Conservation (phyloP, 2,329 filamentous ascomycete species). For the Fusarium sp. region DNA sequence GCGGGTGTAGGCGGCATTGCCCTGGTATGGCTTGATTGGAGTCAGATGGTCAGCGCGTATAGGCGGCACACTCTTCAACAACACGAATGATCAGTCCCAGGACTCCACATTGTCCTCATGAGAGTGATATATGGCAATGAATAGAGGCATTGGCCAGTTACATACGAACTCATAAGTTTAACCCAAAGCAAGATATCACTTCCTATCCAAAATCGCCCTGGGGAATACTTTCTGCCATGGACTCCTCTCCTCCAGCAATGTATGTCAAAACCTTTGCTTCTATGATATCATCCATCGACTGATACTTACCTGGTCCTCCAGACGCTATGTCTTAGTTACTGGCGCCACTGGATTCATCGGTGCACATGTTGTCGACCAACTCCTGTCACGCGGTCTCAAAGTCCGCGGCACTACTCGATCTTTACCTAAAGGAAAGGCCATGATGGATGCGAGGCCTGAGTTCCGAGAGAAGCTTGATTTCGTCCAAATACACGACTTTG, state of each 20-base stretch:
- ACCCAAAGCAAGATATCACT: too few relatives aligned
- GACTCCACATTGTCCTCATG: not conserved
- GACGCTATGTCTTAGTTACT: not conserved
- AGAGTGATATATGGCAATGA: not conserved
- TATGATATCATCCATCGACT: not conserved
- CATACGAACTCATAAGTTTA: not conserved
- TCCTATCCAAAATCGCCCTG: too few relatives aligned
- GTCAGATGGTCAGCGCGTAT: not conserved
- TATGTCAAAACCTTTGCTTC: not conserved
- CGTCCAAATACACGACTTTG: conserved; percentile 56
- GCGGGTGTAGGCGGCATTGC: not conserved
- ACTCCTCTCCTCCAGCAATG: not conserved
- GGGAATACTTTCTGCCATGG: too few relatives aligned
- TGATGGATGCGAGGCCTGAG: conserved; percentile 53
- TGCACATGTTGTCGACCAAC: conserved; percentile 49
- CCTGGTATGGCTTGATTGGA: too few relatives aligned
- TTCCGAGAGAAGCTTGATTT: conserved; percentile 53
- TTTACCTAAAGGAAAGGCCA: conserved; percentile 45
- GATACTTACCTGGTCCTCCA: not conserved
- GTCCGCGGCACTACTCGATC: conserved; percentile 49
- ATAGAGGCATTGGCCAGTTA: not conserved
- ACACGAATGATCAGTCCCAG: too few relatives aligned
- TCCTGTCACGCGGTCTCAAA: conserved; percentile 45
- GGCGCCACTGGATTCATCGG: conserved; percentile 48
- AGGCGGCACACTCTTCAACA: not conserved